Base-by-base conservation (phyloP, 2,329 filamentous ascomycete genomes). In the Parastagonospora avenae region DNA sequence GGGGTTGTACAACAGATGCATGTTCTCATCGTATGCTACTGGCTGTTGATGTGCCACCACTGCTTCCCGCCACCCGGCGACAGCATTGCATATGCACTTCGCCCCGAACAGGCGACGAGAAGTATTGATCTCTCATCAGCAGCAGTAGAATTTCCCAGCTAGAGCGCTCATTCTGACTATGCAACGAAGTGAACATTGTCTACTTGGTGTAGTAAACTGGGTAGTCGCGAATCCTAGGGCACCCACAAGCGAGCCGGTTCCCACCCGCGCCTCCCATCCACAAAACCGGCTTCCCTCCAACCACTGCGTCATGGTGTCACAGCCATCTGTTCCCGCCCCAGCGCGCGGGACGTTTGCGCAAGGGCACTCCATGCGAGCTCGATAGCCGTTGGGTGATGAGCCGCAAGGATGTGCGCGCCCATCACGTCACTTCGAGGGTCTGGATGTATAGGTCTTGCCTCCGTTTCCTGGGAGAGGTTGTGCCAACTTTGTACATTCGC, bases 231-330 rank as follows among this genome's bases (percentile, higher is more conserved):
- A 24, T 24, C 19, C 19, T 24, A 40, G 5, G 59, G 52, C 46
- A 59, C 46, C 30, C 48, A 48, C 51, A 56, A 50, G 43, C 60
- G 53, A 48, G 29, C 43, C 41, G 19, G 19, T 24, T 24, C 19
- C 19, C 19, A 5, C 19, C 3, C 19, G 3, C 19, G 19, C 19
- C 5, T 24, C 3, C 19, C 19, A 24, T 24, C 19, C 19, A 5
- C 52, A 57, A 66, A 66, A 63, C 63, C 62, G 45, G 63, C 57
- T 66, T 64, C 57, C 44, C 50, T 24, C 38, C 37, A 35, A 36
- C 41, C 38, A 40, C 52, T 58, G 55, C 60, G 62, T 63, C 62
- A 64, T 64, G 53, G 31, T 45, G 44, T 43, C 39, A 42, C 39
- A 38, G 49, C 55, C 52, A 49, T 3, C 3, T 24, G 19, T 24